These are phyloP conservation scores for Cinnamomum chago DNA, from an alignment of 164 flowering plant genomes.

Conservation along the genomic window DNA sequence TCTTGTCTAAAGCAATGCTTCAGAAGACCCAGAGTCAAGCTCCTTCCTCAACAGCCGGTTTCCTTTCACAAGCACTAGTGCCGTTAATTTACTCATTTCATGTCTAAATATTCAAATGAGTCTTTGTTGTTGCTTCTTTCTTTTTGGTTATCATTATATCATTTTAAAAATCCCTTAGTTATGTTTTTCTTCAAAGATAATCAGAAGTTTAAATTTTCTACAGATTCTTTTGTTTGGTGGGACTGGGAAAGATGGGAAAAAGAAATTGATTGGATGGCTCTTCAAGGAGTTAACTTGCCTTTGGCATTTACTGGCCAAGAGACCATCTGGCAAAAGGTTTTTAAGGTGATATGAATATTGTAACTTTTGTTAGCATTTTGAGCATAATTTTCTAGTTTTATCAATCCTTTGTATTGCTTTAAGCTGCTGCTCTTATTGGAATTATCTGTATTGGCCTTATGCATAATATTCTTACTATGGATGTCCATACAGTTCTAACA, in stretches of 20 bases:
- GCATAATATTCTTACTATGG: too few species aligned
- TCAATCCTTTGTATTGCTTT: too few species aligned
- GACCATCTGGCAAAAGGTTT: constrained; percentile 95
- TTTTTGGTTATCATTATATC: not conserved
- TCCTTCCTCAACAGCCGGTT: not conserved
- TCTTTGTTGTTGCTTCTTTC: not conserved
- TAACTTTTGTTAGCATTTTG: not conserved
- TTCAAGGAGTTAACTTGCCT: constrained; percentile 92
- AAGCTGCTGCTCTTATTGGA: too few species aligned
- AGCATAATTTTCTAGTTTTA: not conserved
- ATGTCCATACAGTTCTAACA: too few species aligned
- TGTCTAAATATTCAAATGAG: not conserved
- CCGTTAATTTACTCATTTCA: not conserved
- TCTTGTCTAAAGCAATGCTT: not conserved
- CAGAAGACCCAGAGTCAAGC: not conserved
- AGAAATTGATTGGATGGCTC: constrained; percentile 99
- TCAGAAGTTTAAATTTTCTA: constrained; percentile 1
- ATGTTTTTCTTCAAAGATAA: not conserved
- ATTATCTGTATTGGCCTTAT: too few species aligned
- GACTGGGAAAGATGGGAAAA: constrained; percentile 98
- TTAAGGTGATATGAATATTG: constrained; percentile 41
- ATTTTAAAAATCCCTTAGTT: not conserved
- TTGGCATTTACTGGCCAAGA: constrained; percentile 95
- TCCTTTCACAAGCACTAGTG: not conserved
- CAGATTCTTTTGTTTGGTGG: constrained; percentile 99